Evolutionary conservation across 2,329 filamentous ascomycete species (phyloP), one percentile per base, ranked within the genome.

Genomic region (Penicillium sp.): DNA sequence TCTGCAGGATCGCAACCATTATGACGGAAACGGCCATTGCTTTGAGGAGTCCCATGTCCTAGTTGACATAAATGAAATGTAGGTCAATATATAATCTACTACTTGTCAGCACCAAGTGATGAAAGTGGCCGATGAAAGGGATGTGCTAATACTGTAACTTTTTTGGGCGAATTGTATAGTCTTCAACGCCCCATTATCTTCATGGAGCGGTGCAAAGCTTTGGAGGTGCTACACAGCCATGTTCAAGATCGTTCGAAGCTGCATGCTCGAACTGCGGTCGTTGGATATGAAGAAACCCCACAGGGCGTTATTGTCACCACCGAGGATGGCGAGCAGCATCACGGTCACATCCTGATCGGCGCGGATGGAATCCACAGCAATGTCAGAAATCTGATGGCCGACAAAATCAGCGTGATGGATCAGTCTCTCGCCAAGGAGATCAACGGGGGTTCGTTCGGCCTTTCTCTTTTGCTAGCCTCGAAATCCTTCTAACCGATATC

Each of bases 341-440:
- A 63, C 0, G 75, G 73, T 0, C 63, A 71, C 50, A 59, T 79
- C 9, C 61, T 75, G 6, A 63, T 78, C 15, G 77, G 75, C 9
- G 73, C 75, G 7, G 77, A 79, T 40, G 77, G 77, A 35, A 72
- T 73, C 4, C 72, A 76, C 58, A 77, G 75, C 61, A 70, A 61
- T 45, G 69, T 72, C 12, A 68, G 74, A 5, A 54, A 59, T 7
- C 60, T 70, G 27, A 73, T 78, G 69, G 60, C 62, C n/a, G 54
- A 63, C 2, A 52, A 62, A 38, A 57, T 61, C n/a, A 56, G 58
- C 15, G 19, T 4, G 27, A 37, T 15, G 4, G 17, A 52, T 45
- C 27, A 43, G 10, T 1, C 40, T 25, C 40, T 43, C 6, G 50
- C 50, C 5, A 45, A 50, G 17, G 47, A 56, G 17, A 52, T 62